Evolutionary conservation across 306 rosid genomes (phyloP), one percentile per base, ranked within the genome.

Genomic region (Castanea sativa): DNA sequence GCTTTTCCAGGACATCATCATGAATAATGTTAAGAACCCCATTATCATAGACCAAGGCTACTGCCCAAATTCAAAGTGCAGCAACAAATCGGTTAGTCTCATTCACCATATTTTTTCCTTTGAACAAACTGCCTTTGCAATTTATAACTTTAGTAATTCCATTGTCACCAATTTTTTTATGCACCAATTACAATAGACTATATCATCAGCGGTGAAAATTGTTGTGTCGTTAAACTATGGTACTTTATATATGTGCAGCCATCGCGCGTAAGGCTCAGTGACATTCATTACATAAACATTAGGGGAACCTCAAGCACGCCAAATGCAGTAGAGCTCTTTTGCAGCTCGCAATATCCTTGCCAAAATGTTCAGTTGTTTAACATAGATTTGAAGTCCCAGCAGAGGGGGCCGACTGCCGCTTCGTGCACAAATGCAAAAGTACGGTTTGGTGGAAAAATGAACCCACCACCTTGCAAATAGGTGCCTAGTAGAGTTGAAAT

Each of bases 291-390:
- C 80, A 2, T 73, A 55, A 87, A 92, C 74, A 67, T 92, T 8
- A 84, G 4, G 63, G 97, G 97, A 56, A 92, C 91, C 15, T 69
- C 93, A 58, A 8, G 2, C 21, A 52, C 91, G 14, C 73, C 70
- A 32, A 18, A 78, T 52, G 90, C 89, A 60, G 94, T 92, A 81
- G 85, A 84, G 20, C 68, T 92, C 63, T 72, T 71, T 69, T 92
- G 97, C 78, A 92, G 97, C 87, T 33, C 75, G 53, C 73, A 63
- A 59, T 85, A 32, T 29, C 95, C 92, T n/a, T 90, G 97, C 74
- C 74, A 86, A 71, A 72, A 86, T 53, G 29, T 92, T 67, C 29
- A 60, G 49, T 86, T 90, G 56, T 3, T 8, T 1, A 70, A 92
- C 85, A 83, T 92, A 41, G 51, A 90, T 76, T 75, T 90, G 68